These are phyloP conservation scores for Sabuloglossum arenarium DNA, from an alignment of 495 filamentous ascomycete genomes.

Conservation along the genomic window DNA sequence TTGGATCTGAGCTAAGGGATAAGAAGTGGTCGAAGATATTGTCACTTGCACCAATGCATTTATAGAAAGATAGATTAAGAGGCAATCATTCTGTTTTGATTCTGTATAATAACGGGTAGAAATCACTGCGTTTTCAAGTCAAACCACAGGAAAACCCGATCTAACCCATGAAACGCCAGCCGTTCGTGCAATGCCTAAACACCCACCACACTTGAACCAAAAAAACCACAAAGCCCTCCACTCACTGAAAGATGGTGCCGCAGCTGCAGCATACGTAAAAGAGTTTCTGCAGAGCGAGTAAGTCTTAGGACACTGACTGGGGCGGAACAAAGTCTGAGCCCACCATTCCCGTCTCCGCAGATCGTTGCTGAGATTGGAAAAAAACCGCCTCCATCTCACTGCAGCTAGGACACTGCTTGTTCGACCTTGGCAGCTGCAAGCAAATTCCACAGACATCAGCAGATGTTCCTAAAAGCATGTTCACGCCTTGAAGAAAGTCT, in stretches of 20 bases:
- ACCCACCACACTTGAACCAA: neutral
- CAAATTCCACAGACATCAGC: constrained; percentile 26
- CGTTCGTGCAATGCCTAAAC: neutral
- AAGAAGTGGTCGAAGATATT: constrained; percentile 96
- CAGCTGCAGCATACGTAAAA: constrained; percentile 91
- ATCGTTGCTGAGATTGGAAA: constrained; percentile 95
- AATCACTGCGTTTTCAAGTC: neutral
- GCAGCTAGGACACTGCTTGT: constrained; percentile 66
- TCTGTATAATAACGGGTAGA: neutral
- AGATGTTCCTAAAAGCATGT: neutral
- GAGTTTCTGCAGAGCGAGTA: constrained; percentile 45
- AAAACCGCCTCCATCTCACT: constrained; percentile 76
- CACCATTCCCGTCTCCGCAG: constrained; percentile 95
- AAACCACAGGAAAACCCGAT: neutral
- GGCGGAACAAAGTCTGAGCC: constrained; percentile 15
- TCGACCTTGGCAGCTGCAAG: constrained; percentile 64
- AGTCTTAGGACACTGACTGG: neutral
- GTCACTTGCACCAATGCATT: constrained; percentile 82
- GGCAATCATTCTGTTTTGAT: neutral
- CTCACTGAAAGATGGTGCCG: constrained; percentile 55
- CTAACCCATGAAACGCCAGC: neutral
- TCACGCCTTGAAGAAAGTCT: constrained; percentile 5
- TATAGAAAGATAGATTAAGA: constrained; percentile 32
- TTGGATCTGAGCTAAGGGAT: constrained; percentile 66
- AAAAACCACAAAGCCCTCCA: neutral